These are phyloP conservation scores for Ophiocordyceps polyrhachis-furcata DNA, from an alignment of 2,329 filamentous ascomycete genomes.

Conservation along the genomic window DNA sequence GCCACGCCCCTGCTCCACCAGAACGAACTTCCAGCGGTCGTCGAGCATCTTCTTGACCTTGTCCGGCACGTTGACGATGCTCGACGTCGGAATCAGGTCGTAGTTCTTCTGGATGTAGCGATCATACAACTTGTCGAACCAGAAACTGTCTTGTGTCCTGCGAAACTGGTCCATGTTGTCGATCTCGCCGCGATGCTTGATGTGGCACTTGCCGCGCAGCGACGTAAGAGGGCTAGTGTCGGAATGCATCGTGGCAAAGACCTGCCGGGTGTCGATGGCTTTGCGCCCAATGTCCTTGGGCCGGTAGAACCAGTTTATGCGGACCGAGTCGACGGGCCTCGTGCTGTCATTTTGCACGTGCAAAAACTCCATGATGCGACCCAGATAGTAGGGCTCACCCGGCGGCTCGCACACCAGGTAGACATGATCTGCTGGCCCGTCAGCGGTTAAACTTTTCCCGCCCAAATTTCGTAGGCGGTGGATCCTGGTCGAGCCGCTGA, in stretches of 20 bases:
- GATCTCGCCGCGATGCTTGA: constrained; percentile 78
- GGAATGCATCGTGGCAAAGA: constrained; percentile 97
- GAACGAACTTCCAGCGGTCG: constrained; percentile 89
- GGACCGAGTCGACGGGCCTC: constrained; percentile 64
- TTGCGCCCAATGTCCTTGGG: constrained; percentile 91
- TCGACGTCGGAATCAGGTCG: constrained; percentile 79
- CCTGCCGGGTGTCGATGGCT: constrained; percentile 71
- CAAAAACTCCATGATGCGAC: constrained; percentile 95
- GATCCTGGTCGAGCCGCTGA: constrained; percentile 2
- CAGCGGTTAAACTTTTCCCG: constrained; percentile 7
- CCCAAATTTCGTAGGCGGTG: constrained; percentile 1
- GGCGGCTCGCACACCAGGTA: constrained; percentile 96
- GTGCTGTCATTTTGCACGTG: constrained; percentile 57
- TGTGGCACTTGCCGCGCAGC: constrained; percentile 80
- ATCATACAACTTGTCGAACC: constrained; percentile 95
- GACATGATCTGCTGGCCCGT: constrained; percentile 46
- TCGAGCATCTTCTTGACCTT: constrained; percentile 92
- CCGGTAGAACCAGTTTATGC: constrained; percentile 97
- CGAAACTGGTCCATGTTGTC: constrained; percentile 66
- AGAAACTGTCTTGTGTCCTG: constrained; percentile 73
- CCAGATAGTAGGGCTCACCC: constrained; percentile 93
- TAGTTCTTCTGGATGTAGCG: constrained; percentile 97
- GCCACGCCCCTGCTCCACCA: constrained; percentile 81
- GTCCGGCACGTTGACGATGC: constrained; percentile 90
- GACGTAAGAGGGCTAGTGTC: constrained; percentile 86